Conservation (phyloP, 2,329 filamentous ascomycete genomes). For the Pestalotiopsis sp. region DNA sequence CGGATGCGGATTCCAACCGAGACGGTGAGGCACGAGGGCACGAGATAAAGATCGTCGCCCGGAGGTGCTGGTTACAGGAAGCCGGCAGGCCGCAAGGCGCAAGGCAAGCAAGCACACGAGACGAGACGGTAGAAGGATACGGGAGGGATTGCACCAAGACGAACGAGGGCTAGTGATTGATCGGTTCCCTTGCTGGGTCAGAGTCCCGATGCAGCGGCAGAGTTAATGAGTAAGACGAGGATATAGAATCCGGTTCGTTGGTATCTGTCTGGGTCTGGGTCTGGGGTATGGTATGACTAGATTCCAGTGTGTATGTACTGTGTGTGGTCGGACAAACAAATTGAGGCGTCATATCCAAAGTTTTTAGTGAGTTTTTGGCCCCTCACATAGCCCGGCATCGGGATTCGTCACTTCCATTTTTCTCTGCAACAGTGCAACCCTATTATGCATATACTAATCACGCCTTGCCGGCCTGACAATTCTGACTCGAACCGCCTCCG, state of each 20-base stretch:
- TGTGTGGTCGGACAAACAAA: not conserved
- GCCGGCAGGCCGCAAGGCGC: not conserved
- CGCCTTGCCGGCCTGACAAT: not conserved
- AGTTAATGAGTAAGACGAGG: not conserved
- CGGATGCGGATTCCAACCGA: not conserved
- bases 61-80: constrained; percentile 4
- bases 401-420: not conserved
- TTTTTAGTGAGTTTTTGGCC: not conserved
- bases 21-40: not conserved
- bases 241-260: not conserved
- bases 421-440: not conserved
- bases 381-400: constrained; percentile 1
- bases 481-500: not conserved
- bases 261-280: not conserved
- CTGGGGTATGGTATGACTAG: constrained; percentile 2
- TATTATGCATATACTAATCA: not conserved
- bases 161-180: not conserved
- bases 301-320: not conserved
- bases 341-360: not conserved
- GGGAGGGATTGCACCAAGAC: not conserved
- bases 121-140: not conserved
- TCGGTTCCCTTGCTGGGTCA: not conserved
- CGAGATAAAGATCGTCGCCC: constrained; percentile 6
- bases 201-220: not conserved
- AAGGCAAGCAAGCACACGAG: too few relatives aligned